Percentiles rank a stretch among this genome's conserved stretches.
These are phyloP conservation scores for Austroboletus niveus DNA, from an alignment of 1,284 basidiomycete species.

Conservation along the genomic window DNA sequence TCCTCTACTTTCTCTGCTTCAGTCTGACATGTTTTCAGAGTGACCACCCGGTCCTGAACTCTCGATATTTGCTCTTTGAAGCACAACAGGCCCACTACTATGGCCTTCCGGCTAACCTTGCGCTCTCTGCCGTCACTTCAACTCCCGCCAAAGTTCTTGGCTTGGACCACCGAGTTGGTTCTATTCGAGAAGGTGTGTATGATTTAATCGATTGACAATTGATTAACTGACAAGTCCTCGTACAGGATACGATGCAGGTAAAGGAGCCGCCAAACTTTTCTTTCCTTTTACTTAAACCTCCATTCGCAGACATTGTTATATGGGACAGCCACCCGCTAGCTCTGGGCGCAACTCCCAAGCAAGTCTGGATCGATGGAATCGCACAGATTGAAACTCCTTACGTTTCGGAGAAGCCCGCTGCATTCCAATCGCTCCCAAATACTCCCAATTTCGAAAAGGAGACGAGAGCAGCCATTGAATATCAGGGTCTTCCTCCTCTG, in stretches of 20 bases:
- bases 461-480: slow-evolving; percentile 50
- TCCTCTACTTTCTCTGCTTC: not conserved
- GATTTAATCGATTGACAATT: slow-evolving; percentile 18
- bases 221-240: not conserved
- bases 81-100: slow-evolving; percentile 88
- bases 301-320: slow-evolving; percentile 49
- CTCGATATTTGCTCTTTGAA: slow-evolving; percentile 78
- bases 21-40: slow-evolving; percentile 42
- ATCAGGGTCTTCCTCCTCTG: slow-evolving; percentile 68
- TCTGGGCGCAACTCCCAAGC: slow-evolving; percentile 68
- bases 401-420: slow-evolving; percentile 43
- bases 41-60: slow-evolving; percentile 75
- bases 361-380: slow-evolving; percentile 74
- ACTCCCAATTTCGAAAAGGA: slow-evolving; percentile 63
- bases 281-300: not conserved
- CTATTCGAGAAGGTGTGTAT: slow-evolving; percentile 55
- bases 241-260: slow-evolving; percentile 49
- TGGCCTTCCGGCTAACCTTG: slow-evolving; percentile 56
- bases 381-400: slow-evolving; percentile 52
- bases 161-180: slow-evolving; percentile 80
- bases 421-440: slow-evolving; percentile 48
- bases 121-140: slow-evolving; percentile 73
- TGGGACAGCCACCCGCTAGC: slow-evolving; percentile 80
- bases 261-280: not conserved
- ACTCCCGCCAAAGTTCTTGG: slow-evolving; percentile 78